Conservation (phyloP, 2,329 filamentous ascomycete genomes). For the Pyrenophora tritici-repentis region DNA sequence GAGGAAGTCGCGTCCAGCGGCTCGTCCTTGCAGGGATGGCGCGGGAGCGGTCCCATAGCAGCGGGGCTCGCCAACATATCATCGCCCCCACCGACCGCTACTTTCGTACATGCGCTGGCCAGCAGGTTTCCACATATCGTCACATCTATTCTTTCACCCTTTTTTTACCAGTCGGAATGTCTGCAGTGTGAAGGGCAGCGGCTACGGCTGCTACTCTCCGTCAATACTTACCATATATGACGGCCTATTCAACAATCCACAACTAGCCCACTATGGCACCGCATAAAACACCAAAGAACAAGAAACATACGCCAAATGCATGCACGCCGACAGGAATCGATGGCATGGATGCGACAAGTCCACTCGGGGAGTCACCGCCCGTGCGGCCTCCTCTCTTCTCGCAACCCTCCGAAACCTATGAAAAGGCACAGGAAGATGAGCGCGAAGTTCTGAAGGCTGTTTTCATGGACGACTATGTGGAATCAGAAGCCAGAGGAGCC, state of each 20-base stretch:
- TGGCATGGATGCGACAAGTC: conserved; percentile 27
- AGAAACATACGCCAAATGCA: conserved; percentile 41
- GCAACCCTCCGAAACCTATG: conserved; percentile 65
- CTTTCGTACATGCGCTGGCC: conserved; percentile 30
- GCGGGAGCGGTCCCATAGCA: conserved; percentile 11
- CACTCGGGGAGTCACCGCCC: conserved; percentile 36
- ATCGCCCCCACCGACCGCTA: conserved; percentile 27
- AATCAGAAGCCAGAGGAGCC: conserved; percentile 71
- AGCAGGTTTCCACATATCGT: conserved; percentile 27
- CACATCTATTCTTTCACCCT: conserved; percentile 22
- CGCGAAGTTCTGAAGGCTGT: conserved; percentile 84
- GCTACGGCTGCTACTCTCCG: conserved; percentile 54
- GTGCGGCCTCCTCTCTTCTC: conserved; percentile 37
- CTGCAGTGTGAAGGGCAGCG: conserved; percentile 52
- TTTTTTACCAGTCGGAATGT: conserved; percentile 32
- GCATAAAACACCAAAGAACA: conserved; percentile 52
- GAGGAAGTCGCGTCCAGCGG: conserved; percentile 28
- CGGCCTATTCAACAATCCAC: conserved; percentile 41
- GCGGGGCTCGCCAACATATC: conserved; percentile 30
- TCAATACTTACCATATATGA: conserved; percentile 33
- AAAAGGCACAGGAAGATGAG: conserved; percentile 85
- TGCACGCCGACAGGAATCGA: conserved; percentile 34
- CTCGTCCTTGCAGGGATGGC: conserved; percentile 19
- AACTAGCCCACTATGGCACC: conserved; percentile 53
- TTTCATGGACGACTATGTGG: conserved; percentile 84